A percentile compares a stretch with the other conserved stretches of the same genome.
phyloP scores from a whole-genome alignment of 129 eudicot genomes.

The Pulicaria dysenterica region DNA sequence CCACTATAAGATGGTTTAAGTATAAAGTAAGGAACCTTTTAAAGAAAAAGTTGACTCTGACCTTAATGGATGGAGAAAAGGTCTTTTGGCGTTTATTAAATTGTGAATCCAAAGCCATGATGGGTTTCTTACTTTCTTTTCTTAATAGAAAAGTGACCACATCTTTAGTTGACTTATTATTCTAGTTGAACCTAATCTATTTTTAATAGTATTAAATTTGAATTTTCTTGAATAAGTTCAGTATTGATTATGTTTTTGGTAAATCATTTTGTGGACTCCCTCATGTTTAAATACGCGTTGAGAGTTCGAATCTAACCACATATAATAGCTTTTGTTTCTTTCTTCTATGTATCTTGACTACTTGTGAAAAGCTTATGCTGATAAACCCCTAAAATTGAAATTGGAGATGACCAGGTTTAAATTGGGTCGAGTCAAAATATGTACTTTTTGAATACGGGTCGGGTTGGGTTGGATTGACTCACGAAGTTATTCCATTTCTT shows the following conservation, averaged over 20 bases:
- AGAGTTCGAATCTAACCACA: background rate
- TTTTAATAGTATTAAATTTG: background rate
- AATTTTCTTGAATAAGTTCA: background rate
- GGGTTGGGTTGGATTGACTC: no score
- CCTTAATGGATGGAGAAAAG: constrained; percentile 22
- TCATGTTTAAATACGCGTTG: background rate
- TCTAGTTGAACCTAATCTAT: constrained; percentile 3
- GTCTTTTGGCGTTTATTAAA: constrained; percentile 17
- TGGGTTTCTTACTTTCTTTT: constrained; percentile 3
- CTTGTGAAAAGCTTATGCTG: no score
- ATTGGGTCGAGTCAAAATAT: no score
- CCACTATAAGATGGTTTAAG: background rate
- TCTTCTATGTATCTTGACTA: background rate
- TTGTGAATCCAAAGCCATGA: constrained; percentile 19
- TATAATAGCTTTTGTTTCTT: background rate
- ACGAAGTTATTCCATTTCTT: no score
- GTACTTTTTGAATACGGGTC: no score
- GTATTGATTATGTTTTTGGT: background rate
- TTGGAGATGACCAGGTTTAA: background rate
- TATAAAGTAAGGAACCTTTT: constrained; percentile 31
- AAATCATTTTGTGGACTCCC: background rate
- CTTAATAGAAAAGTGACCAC: constrained; percentile 16
- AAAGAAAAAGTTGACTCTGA: constrained; percentile 29
- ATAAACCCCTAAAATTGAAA: background rate
- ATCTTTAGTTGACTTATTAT: constrained; percentile 17